Evolutionary conservation across 1,139 yeast genomes (phyloP).

Genomic region (Scheffersomyces illinoinensis): DNA sequence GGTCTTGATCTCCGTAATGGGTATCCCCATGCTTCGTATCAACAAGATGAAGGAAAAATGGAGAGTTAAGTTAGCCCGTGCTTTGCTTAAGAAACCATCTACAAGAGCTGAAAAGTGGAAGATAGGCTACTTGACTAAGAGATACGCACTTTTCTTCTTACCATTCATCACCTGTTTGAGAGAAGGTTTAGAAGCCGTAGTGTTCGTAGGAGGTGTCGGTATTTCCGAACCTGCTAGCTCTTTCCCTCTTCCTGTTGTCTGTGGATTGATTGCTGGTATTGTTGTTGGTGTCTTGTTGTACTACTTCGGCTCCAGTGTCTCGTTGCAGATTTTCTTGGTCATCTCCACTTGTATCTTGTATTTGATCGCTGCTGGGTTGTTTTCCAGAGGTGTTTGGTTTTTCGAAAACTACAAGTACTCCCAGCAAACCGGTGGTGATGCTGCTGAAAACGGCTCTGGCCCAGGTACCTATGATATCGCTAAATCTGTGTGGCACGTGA

Average conservation of each 20-base stretch:
- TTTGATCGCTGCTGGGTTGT: constrained; percentile 46
- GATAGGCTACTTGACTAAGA: constrained; percentile 27
- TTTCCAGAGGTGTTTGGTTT: constrained; percentile 80
- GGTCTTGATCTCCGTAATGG: constrained; percentile 28
- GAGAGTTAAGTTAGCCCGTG: constrained; percentile 50
- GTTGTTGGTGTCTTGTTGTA: constrained; percentile 38
- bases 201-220: constrained; percentile 51
- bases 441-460: constrained; percentile 86
- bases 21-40: constrained; percentile 28
- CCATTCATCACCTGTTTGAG: constrained; percentile 47
- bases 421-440: constrained; percentile 62
- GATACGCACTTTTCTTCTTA: constrained; percentile 39
- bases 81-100: constrained; percentile 21
- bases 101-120: constrained; percentile 15
- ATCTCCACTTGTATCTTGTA: constrained; percentile 44
- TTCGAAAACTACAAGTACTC: constrained; percentile 68
- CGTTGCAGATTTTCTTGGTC: constrained; percentile 43
- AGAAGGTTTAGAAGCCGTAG: constrained; percentile 52
- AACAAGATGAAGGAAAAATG: constrained; percentile 48
- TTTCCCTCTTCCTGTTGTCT: constrained; percentile 39
- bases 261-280: constrained; percentile 37
- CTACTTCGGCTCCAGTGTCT: constrained; percentile 42
- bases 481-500: constrained; percentile 90
- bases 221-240: constrained; percentile 40
- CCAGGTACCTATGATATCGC: constrained; percentile 91